These are phyloP conservation scores for Maudiozyma turicensis DNA, from an alignment of 805 yeast genomes.

Conservation along the genomic window DNA sequence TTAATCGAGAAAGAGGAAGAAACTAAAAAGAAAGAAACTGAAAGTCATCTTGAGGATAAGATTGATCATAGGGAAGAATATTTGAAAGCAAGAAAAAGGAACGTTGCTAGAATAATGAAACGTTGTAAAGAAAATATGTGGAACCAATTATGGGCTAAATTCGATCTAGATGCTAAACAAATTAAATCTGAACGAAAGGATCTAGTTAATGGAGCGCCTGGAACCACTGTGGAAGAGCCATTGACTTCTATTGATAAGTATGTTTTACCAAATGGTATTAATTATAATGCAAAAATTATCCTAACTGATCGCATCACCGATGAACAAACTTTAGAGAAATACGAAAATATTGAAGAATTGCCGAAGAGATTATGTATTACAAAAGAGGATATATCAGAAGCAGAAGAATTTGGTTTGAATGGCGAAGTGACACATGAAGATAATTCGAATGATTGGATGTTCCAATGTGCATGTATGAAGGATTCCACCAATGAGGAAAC, in stretches of 20 bases:
- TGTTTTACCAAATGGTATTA: conserved; percentile 9
- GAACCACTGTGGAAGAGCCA: not conserved
- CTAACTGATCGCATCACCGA: not conserved
- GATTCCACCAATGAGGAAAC: not conserved
- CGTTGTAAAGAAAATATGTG: conserved; percentile 23
- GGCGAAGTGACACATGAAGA: conserved; percentile 15
- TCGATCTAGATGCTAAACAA: conserved; percentile 20
- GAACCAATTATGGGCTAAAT: conserved; percentile 23
- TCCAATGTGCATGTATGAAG: conserved; percentile 19
- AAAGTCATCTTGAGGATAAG: conserved; percentile 29
- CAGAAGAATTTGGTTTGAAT: conserved; percentile 13
- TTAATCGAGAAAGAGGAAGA: conserved; percentile 62
- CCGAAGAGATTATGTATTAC: conserved; percentile 24
- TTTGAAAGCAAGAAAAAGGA: conserved; percentile 19
- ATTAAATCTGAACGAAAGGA: conserved; percentile 10
- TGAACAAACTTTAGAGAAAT: not conserved
- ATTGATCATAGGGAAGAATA: conserved; percentile 29
- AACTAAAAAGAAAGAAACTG: conserved; percentile 36
- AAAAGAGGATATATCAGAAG: conserved; percentile 16
- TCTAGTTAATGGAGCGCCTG: not conserved
- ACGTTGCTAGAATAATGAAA: conserved; percentile 17
- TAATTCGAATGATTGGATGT: conserved; percentile 20
- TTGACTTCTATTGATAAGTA: conserved; percentile 6
- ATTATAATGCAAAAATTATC: conserved; percentile 6
- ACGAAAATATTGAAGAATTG: conserved; percentile 13